Conservation (phyloP, 139 green algal species). For the Picochlorum costavermella region DNA sequence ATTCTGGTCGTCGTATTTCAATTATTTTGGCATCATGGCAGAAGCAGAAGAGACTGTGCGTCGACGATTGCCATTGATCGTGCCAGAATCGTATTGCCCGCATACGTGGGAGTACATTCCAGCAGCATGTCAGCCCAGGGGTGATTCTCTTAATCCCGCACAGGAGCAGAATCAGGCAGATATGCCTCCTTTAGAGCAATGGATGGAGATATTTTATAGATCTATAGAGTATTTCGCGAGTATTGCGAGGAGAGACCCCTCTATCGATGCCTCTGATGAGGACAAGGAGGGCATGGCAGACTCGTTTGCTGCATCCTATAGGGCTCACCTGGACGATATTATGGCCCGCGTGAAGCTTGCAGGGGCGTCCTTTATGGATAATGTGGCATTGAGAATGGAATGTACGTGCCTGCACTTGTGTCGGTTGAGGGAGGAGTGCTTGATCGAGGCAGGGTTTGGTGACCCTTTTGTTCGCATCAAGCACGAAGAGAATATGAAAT, state of each 20-base stretch:
- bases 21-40: no score
- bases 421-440: constrained; percentile 34
- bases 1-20: no score
- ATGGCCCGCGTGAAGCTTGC: background rate
- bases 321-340: background rate
- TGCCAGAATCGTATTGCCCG: no score
- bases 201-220: constrained; percentile 61
- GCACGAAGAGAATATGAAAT: constrained; percentile 54
- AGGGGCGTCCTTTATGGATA: constrained; percentile 9
- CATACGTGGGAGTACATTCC: no score
- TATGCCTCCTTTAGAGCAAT: constrained; percentile 33
- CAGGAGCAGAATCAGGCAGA: background rate
- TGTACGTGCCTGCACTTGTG: background rate
- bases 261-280: background rate
- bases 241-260: constrained; percentile 20
- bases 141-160: no score
- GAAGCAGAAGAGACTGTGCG: no score
- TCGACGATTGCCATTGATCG: no score
- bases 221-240: constrained; percentile 41
- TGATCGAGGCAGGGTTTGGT: constrained; percentile 45
- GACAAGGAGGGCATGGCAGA: background rate
- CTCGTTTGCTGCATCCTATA: constrained; percentile 15
- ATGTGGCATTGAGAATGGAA: background rate
- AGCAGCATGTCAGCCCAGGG: no score
- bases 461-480: constrained; percentile 73